These are phyloP conservation scores for Venturia asperata DNA, from an alignment of 2,329 filamentous ascomycete species.

Conservation along the genomic window DNA sequence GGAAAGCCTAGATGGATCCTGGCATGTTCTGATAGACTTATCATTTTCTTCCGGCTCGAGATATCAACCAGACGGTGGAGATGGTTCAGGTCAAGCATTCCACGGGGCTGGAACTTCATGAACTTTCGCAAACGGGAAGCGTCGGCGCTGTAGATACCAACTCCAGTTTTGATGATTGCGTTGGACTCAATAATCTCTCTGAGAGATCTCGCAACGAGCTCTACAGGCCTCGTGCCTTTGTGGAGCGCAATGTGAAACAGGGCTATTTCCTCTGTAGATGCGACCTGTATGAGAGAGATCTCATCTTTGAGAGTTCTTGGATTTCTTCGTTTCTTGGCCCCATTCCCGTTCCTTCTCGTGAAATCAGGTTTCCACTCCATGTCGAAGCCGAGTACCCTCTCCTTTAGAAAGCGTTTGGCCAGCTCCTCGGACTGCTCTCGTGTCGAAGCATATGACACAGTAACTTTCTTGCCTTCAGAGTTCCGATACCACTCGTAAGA, in stretches of 20 bases:
- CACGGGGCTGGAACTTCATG: constrained; percentile 57
- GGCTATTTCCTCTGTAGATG: constrained; percentile 65
- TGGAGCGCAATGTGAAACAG: constrained; percentile 71
- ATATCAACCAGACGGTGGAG: constrained; percentile 67
- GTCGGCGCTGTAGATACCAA: constrained; percentile 63
- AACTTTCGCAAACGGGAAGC: constrained; percentile 58
- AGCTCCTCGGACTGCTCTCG: constrained; percentile 60
- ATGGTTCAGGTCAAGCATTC: constrained; percentile 75
- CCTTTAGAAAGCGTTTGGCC: constrained; percentile 56
- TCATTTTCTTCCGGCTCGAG: constrained; percentile 57
- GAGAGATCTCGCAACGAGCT: constrained; percentile 64
- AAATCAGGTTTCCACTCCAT: constrained; percentile 68
- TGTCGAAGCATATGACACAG: constrained; percentile 70
- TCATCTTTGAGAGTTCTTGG: constrained; percentile 52
- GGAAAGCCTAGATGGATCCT: constrained; percentile 65
- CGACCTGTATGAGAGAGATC: constrained; percentile 76
- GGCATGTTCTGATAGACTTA: constrained; percentile 63
- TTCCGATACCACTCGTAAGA: constrained; percentile 60
- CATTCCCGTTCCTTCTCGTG: constrained; percentile 30
- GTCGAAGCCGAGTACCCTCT: constrained; percentile 77
- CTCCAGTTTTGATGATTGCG: constrained; percentile 65
- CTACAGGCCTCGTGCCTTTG: constrained; percentile 34
- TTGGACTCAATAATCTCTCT: constrained; percentile 65
- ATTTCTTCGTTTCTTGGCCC: neutral
- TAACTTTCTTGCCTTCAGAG: constrained; percentile 47